Percentiles rank a stretch among this genome's conserved stretches.
Conservation (phyloP, 1,284 basidiomycete species). For the Leccinum subrobustum region DNA sequence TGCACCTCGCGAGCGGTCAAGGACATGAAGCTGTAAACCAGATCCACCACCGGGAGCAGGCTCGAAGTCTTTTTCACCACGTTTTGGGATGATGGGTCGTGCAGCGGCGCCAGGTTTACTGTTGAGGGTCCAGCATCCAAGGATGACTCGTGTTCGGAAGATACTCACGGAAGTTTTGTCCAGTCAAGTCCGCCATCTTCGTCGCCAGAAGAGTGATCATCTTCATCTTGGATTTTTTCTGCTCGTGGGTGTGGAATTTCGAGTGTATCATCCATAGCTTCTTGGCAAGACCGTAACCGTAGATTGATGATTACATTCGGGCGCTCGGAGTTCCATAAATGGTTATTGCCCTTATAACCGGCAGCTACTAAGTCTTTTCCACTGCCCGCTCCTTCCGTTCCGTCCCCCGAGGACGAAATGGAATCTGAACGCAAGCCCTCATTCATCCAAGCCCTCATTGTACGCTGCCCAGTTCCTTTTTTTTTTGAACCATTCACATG, state of each 20-base stretch:
- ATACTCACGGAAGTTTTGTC: conserved; percentile 49
- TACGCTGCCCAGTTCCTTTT: conserved; percentile 24
- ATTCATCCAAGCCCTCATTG: conserved; percentile 37
- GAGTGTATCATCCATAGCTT: conserved; percentile 48
- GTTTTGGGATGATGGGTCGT: conserved; percentile 75
- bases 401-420: conserved; percentile 20
- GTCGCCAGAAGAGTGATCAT: conserved; percentile 46
- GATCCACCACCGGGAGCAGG: conserved; percentile 74
- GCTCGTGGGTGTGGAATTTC: conserved; percentile 39
- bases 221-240: conserved; percentile 18
- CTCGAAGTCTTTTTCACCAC: conserved; percentile 96
- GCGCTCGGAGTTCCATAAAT: conserved; percentile 5
- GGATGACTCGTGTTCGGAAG: not conserved
- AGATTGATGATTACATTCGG: not conserved
- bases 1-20: conserved; percentile 71
- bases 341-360: not conserved
- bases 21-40: conserved; percentile 75
- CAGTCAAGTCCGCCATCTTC: conserved; percentile 61
- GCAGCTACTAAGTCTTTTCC: not conserved
- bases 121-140: conserved; percentile 3
- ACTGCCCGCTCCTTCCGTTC: conserved; percentile 10
- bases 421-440: conserved; percentile 32
- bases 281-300: not conserved
- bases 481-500: conserved; percentile 4
- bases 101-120: conserved; percentile 28